A percentile compares a stretch with the other conserved stretches of the same genome.
phyloP scores from a whole-genome alignment of 1,284 basidiomycete species.

The Exobasidium cylindrosporum region DNA sequence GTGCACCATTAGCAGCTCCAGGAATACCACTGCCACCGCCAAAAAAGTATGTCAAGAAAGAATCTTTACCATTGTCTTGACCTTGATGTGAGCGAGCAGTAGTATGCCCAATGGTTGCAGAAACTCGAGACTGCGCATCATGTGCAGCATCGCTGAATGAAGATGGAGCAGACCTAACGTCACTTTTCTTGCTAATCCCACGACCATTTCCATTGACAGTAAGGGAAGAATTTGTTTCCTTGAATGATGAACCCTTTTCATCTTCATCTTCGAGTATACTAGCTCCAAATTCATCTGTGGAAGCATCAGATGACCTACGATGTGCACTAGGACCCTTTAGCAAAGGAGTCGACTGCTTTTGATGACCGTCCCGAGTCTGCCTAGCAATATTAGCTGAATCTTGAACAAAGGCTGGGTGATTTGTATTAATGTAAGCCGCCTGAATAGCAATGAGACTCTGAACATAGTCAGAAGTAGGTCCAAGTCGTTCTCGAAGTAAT shows the following conservation, averaged over 20 bases:
- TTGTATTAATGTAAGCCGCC: slow-evolving; percentile 98
- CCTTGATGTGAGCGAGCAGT: slow-evolving; percentile 2
- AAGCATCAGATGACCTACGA: slow-evolving; percentile 30
- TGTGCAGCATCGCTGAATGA: slow-evolving; percentile 6
- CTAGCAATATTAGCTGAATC: slow-evolving; percentile 53
- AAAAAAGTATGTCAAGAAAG: slow-evolving; percentile 55
- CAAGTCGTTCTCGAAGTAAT: slow-evolving; percentile 86
- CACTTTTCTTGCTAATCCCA: slow-evolving; percentile 21
- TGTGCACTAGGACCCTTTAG: slow-evolving; percentile 9
- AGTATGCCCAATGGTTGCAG: slow-evolving; percentile 30
- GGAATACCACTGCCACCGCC: slow-evolving; percentile 46
- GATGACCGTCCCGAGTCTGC: slow-evolving; percentile 42
- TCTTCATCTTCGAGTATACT: slow-evolving; percentile 31
- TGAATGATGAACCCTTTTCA: slow-evolving; percentile 9
- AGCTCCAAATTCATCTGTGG: slow-evolving; percentile 27
- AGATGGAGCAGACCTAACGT: slow-evolving; percentile 24
- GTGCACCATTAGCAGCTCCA: slow-evolving; percentile 24
- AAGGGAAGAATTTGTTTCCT: neutral
- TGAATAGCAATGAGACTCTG: slow-evolving; percentile 95
- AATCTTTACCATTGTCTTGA: slow-evolving; percentile 31
- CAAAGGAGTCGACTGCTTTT: slow-evolving; percentile 52
- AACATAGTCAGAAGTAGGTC: slow-evolving; percentile 93
- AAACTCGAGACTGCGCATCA: slow-evolving; percentile 25
- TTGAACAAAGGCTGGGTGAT: slow-evolving; percentile 83
- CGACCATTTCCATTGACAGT: neutral